Base-by-base conservation (phyloP, 345 rosid species). In the Microthlaspi erraticum region DNA sequence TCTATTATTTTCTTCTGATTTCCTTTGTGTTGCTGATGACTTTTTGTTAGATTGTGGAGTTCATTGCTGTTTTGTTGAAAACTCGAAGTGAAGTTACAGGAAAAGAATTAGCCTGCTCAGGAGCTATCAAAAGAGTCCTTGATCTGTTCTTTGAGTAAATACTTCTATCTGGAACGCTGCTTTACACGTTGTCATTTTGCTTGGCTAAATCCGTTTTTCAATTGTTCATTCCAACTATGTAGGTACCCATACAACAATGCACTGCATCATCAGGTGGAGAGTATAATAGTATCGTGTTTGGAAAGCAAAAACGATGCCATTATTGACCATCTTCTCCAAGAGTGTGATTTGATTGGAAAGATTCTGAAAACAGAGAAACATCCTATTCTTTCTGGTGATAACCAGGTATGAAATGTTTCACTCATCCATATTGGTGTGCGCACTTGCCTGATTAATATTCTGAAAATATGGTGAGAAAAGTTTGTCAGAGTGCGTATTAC, bases 211-310 rank as follows among this genome's bases (percentile, higher is more conserved):
- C 17, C 45, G 17, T 39, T 41, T 63, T 70, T 29, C 11, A 20
- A 57, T 57, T 77, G 5, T 54, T 16, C 33, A 60, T 73, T 60
- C 53, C 48, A 67, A 64, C 66, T 59, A 41, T 81, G 77, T 78
- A 94, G 99, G 87, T 91, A 91, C 76, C 97, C 97, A 5, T 94
- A 76, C 81, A 94, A 91, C 73, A 94, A 91, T 79, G 96, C 95
- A 12, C 72, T 94, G 80, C 99, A 94, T 74, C 97, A 91, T 83
- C 97, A 91, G 61, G 93, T 89, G 17, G 97, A 94, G 82, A 94
- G 93, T 69, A 86, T 94, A 60, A 71, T 89, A 73, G 54, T 81
- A 44, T 86, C 93, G 8, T 91, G 99, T 76, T 74, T 91, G 82
- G 96, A 89, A 73, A 87, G 86, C 78, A 91, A 86, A 84, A 85